Base-by-base conservation (phyloP, 371 early-diverging fungal species). In the Mortierella sp. region DNA sequence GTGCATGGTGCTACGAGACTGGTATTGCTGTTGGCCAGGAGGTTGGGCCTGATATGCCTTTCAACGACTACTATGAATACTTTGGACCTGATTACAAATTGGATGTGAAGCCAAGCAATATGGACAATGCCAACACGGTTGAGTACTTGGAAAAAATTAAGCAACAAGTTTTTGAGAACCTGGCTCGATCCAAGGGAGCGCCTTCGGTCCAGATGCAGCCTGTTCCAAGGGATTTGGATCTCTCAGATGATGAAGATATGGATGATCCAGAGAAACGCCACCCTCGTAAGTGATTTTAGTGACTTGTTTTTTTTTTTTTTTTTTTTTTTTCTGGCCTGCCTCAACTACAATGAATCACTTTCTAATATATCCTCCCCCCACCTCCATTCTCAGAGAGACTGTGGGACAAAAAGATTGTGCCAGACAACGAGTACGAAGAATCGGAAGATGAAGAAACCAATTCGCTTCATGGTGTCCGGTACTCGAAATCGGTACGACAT, bases 1-100 rank as follows among this genome's bases (percentile, higher is more conserved):
- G 98, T 28, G 93, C 96, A 12, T 99, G 99, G 99, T 93, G 98
- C 5, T 99, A 97, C 77, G 99, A 99, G 76, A 99, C 99, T 5
- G 92, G 96, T 14, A 84, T 98, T 1, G 87, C 97, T 0, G 89
- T 97, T 19, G 98, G 94, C 44, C 87, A 92, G 62, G 88, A 92
- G 28, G 76, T 85, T 75, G 71, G 70, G 43, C 82, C 85, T 64
- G 96, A 93, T 52, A 83, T 98, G 69, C 97, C 99, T 0, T 94
- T 89, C 81, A 97, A 97, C 77, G 98, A 98, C 63, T 98, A 98
- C 81, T 95, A 91, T 68, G 96, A 96, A 55, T 97, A 95, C 73
- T 97, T 90, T 81, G 97, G 97, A 0, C 99, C 99, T 0, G 97
- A 98, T 66, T 98, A 93, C 82, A 89, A 90, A 59, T 85, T 99